Evolutionary conservation across 2,329 filamentous ascomycete species (phyloP).

Genomic region (Alternaria sp.): DNA sequence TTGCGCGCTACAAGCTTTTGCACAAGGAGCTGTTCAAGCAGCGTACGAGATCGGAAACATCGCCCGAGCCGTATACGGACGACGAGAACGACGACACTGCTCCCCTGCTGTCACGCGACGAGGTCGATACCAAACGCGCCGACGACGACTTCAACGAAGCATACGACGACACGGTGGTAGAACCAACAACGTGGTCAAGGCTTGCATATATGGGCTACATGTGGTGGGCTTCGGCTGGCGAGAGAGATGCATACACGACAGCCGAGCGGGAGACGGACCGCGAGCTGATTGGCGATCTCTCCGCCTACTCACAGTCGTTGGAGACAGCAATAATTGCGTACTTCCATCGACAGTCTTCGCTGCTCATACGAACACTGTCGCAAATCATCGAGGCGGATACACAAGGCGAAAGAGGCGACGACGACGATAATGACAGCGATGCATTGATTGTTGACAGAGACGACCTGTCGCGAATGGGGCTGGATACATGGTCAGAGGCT

Average conservation of each 20-base stretch:
- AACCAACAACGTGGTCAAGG: constrained; percentile 69
- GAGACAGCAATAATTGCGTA: constrained; percentile 80
- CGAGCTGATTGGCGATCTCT: constrained; percentile 52
- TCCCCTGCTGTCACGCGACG: constrained; percentile 30
- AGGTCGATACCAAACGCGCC: constrained; percentile 34
- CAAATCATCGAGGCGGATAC: constrained; percentile 64
- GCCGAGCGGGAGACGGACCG: constrained; percentile 61
- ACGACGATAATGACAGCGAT: constrained; percentile 23
- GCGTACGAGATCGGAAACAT: constrained; percentile 28
- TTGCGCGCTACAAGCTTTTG: constrained; percentile 68
- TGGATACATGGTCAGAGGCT: constrained; percentile 76
- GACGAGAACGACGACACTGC: constrained; percentile 31
- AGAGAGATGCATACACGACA: constrained; percentile 64
- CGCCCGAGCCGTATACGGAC: constrained; percentile 27
- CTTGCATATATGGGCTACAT: constrained; percentile 83
- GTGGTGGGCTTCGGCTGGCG: constrained; percentile 88
- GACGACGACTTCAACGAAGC: constrained; percentile 46
- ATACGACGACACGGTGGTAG: constrained; percentile 54
- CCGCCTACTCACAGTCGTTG: constrained; percentile 52
- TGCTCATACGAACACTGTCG: constrained; percentile 67
- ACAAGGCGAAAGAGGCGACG: constrained; percentile 47
- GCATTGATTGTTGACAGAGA: constrained; percentile 66
- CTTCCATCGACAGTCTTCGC: constrained; percentile 76
- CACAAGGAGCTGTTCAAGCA: constrained; percentile 46
- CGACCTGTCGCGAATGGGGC: constrained; percentile 72